phyloP scores from a whole-genome alignment of 495 filamentous ascomycete genomes.

The Aspergillus avenaceus region DNA sequence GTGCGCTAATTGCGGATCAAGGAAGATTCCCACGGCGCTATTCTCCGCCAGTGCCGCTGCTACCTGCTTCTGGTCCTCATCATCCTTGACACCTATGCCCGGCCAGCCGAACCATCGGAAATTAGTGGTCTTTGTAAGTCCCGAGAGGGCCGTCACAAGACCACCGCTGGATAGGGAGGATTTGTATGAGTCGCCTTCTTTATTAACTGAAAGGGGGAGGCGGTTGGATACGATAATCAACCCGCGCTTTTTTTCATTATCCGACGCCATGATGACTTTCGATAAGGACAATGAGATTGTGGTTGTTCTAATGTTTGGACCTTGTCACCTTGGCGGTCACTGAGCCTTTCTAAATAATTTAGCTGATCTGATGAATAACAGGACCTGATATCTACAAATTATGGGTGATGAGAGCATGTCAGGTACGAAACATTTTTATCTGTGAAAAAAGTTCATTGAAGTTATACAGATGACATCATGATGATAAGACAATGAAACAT shows the following conservation, averaged over 20 bases:
- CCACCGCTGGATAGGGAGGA: constrained; percentile 86
- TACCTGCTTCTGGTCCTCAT: constrained; percentile 41
- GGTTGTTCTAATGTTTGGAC: neutral
- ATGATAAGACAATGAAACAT: too few relatives aligned
- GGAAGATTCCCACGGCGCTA: constrained; percentile 50
- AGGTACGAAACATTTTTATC: neutral
- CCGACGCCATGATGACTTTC: neutral
- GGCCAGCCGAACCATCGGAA: constrained; percentile 97
- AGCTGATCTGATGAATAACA: neutral
- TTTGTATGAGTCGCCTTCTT: constrained; percentile 64
- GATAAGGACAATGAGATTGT: neutral
- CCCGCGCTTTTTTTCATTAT: constrained; percentile 18
- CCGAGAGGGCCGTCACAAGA: constrained; percentile 80
- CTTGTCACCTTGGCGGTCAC: neutral
- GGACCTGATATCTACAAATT: neutral
- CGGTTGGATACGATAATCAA: constrained; percentile 86
- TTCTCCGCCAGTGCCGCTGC: constrained; percentile 41
- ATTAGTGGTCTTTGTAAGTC: constrained; percentile 75
- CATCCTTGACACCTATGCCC: constrained; percentile 55
- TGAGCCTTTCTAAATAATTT: neutral
- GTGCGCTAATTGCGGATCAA: constrained; percentile 50
- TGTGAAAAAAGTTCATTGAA: neutral
- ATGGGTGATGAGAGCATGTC: neutral
- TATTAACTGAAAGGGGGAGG: constrained; percentile 82
- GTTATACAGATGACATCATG: neutral